Conservation (phyloP, 1,284 basidiomycete species). For the Macrocybe sp. region DNA sequence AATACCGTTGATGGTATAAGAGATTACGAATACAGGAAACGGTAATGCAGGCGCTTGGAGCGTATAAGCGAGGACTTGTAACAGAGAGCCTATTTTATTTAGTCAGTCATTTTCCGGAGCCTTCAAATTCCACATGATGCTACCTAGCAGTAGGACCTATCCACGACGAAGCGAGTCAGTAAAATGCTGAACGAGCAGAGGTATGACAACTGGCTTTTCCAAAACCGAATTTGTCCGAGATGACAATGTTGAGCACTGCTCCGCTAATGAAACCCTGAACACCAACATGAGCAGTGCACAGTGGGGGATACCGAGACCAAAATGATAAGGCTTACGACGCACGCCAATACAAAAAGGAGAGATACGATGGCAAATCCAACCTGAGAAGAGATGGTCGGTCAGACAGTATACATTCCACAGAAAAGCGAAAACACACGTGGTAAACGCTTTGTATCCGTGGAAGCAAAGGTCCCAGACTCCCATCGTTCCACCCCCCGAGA, state of each 20-base stretch:
- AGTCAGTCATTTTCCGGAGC: not conserved
- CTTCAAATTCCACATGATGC: not conserved
- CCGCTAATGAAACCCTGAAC: constrained; percentile 49
- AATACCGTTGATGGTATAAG: constrained; percentile 51
- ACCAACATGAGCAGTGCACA: not conserved
- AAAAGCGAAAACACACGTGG: constrained; percentile 28
- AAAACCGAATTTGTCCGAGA: constrained; percentile 55
- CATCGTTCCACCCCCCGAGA: constrained; percentile 55
- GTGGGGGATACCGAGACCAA: not conserved
- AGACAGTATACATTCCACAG: no score
- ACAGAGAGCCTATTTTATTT: constrained; percentile 11
- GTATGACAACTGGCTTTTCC: constrained; percentile 40
- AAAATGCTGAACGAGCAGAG: not conserved
- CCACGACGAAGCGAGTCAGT: not conserved
- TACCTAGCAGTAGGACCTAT: constrained; percentile 30
- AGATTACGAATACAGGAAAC: constrained; percentile 57
- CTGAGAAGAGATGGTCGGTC: constrained; percentile 17
- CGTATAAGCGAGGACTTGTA: constrained; percentile 37
- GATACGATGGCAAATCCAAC: constrained; percentile 45
- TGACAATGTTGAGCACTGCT: constrained; percentile 45
- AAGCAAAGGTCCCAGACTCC: constrained; percentile 48
- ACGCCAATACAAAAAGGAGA: constrained; percentile 41
- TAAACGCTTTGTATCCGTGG: constrained; percentile 54
- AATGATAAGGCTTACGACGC: constrained; percentile 27
- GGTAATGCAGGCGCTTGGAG: constrained; percentile 57